Conservation (phyloP, 2,329 filamentous ascomycete species). For the Venturia aucupariae region DNA sequence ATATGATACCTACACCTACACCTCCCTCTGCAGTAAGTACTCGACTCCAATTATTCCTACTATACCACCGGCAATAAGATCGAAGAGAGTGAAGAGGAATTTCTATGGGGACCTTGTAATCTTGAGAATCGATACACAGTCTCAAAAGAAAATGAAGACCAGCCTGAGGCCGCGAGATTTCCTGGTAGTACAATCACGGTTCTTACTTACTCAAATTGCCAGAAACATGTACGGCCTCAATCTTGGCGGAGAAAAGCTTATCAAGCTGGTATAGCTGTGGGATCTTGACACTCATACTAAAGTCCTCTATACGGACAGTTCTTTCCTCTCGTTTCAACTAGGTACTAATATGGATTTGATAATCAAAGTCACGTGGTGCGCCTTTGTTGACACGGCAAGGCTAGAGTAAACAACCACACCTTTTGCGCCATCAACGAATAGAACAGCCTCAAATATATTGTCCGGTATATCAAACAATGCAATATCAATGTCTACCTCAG, state of each 20-base stretch:
- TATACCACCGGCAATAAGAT: no score
- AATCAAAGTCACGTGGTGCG: background rate
- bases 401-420: background rate
- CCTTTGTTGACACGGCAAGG: background rate
- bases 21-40: no score
- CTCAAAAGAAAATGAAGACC: background rate
- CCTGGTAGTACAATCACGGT: no score
- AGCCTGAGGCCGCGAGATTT: background rate
- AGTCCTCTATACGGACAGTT: no score
- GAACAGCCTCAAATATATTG: slow-evolving; percentile 6
- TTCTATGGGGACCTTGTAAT: background rate
- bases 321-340: background rate
- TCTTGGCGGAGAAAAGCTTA: no score
- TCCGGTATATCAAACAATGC: background rate
- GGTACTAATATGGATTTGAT: no score
- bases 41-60: no score
- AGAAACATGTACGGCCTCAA: no score
- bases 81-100: background rate
- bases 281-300: no score
- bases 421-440: background rate
- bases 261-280: no score
- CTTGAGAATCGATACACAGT: background rate
- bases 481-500: background rate
- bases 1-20: no score
- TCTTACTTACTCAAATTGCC: no score